phyloP scores from a whole-genome alignment of 352 stramenopile species.

The Pythium brassicae region DNA sequence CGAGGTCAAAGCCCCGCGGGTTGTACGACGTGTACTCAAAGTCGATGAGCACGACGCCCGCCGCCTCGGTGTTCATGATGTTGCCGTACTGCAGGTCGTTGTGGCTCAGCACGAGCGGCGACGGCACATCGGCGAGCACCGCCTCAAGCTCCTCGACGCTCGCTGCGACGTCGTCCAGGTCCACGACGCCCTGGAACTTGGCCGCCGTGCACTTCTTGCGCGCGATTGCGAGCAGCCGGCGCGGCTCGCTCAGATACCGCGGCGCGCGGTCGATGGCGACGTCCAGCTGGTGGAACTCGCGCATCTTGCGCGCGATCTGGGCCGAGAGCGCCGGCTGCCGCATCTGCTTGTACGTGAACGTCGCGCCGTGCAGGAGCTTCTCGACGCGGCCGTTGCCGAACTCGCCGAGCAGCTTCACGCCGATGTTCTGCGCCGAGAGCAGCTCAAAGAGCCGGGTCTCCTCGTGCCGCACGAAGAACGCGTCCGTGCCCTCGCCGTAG shows the following conservation, averaged over 20 bases:
- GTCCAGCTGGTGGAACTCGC: conserved; percentile 64
- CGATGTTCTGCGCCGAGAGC: conserved; percentile 65
- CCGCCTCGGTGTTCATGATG: conserved; percentile 74
- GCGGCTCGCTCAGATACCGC: conserved; percentile 51
- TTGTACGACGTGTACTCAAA: conserved; percentile 95
- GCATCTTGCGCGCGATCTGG: conserved; percentile 62
- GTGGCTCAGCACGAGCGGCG: conserved; percentile 83
- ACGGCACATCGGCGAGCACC: conserved; percentile 50
- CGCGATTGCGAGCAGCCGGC: conserved; percentile 53
- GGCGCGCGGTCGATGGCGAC: conserved; percentile 58
- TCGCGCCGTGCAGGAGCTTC: conserved; percentile 69
- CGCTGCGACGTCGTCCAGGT: conserved; percentile 38
- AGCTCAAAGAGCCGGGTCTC: conserved; percentile 77
- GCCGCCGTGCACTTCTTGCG: conserved; percentile 45
- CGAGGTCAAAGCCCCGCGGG: conserved; percentile 86
- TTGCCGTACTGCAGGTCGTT: conserved; percentile 94
- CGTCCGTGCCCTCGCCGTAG: conserved; percentile 78
- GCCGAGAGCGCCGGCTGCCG: conserved; percentile 37
- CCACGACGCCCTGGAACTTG: conserved; percentile 37
- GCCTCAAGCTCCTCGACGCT: conserved; percentile 61
- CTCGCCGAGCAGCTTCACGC: conserved; percentile 67
- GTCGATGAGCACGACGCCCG: conserved; percentile 85
- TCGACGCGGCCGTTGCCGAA: conserved; percentile 75
- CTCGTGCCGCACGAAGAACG: conserved; percentile 73
- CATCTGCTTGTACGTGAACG: conserved; percentile 72